Base-by-base conservation (phyloP, 768 basidiomycete species). In the Hericium alpestre region DNA sequence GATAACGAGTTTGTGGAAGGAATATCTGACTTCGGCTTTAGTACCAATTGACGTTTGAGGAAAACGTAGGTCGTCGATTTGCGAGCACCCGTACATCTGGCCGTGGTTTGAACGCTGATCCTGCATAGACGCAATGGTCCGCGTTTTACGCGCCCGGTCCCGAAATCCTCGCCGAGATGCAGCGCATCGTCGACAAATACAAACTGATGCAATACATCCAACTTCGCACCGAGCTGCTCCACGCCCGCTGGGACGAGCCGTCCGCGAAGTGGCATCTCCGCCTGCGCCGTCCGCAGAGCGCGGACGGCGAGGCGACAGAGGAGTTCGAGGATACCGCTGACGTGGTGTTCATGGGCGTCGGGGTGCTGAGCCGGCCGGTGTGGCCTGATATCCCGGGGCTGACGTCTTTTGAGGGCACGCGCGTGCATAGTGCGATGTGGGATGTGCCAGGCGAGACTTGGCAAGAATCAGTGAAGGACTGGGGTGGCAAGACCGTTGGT, bases 251-350 rank as follows among this genome's bases (percentile, higher is more conserved):
- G 65, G 65, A 78, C 59, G 79, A 80, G 54, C 57, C 66, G 2
- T 63, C 70, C 1, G 80, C 78, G 15, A 80, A 82, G 68, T 86
- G 84, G 84, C 69, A 73, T 51, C 64, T 86, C 9, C 76, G 67
- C 4, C 70, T 84, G 55, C 72, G 73, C 15, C 71, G 51, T 16
- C 49, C 49, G 13, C 43, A 20, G 43, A 9, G n/a, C 49, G 25
- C 69, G n/a, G 51, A 23, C 52, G 50, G 47, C 22, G 37, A 22
- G 3, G 27, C 8, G 10, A 32, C 8, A 10, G 56, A 54, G 39
- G 39, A 39, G 52, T 52, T 55, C 6, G 67, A 67, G 47, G 64
- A 63, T 56, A 55, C 54, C 1, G 59, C 56, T 10, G 67, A 74
- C 56, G 62, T 74, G 48, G 52, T 74, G 1, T 61, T 74, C 53